phyloP scores from a whole-genome alignment of 2,329 filamentous ascomycete genomes.

The Colletotrichum sp. region DNA sequence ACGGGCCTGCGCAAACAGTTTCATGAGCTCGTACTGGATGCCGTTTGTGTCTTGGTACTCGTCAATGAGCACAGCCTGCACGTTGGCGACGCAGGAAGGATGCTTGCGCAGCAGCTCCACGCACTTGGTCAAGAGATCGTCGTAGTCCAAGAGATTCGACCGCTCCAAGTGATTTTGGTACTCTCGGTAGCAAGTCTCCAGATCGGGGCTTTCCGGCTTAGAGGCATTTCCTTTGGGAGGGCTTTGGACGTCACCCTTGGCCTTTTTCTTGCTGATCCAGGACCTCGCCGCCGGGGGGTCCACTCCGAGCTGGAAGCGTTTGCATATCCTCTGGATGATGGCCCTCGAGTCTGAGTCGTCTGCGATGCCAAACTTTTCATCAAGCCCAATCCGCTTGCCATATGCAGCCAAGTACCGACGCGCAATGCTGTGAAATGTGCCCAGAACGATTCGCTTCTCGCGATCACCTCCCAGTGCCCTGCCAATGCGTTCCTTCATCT shows the following conservation, averaged over 20 bases:
- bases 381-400: conserved; percentile 81
- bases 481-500: conserved; percentile 91
- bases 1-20: conserved; percentile 75
- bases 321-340: conserved; percentile 83
- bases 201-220: conserved; percentile 57
- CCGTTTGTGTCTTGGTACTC: conserved; percentile 98
- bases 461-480: conserved; percentile 79
- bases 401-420: conserved; percentile 84
- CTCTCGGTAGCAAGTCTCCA: conserved; percentile 70
- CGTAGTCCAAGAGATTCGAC: conserved; percentile 90
- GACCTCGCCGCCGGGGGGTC: conserved; percentile 74
- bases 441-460: conserved; percentile 80
- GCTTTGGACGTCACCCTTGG: conserved; percentile 52
- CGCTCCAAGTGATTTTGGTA: conserved; percentile 79
- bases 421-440: conserved; percentile 94
- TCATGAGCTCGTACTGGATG: conserved; percentile 95
- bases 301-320: conserved; percentile 70
- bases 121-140: conserved; percentile 86
- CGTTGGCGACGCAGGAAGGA: conserved; percentile 84
- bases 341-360: conserved; percentile 81
- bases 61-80: conserved; percentile 91
- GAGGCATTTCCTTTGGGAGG: conserved; percentile 31
- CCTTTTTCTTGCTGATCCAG: conserved; percentile 76
- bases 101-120: conserved; percentile 76
- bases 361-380: conserved; percentile 87